Conservation (phyloP, 768 basidiomycete species). For the Phylloporus sp. region DNA sequence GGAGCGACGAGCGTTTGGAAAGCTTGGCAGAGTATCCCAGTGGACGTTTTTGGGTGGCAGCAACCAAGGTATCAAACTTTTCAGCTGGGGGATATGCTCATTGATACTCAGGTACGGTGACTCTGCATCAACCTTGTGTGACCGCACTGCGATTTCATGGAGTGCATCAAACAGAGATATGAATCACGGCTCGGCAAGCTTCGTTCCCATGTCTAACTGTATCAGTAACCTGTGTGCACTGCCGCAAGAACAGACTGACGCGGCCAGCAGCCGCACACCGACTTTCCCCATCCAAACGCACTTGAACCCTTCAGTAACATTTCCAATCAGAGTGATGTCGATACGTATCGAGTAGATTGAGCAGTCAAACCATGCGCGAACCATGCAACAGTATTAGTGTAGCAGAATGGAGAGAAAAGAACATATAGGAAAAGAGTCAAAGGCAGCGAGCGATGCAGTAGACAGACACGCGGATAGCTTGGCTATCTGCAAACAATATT, state of each 20-base stretch:
- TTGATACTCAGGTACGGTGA: too few relatives aligned
- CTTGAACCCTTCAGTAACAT: slow-evolving; percentile 6
- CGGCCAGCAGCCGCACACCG: background rate
- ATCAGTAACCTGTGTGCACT: too few relatives aligned
- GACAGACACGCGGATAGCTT: slow-evolving; percentile 6
- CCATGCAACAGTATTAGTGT: slow-evolving; percentile 22
- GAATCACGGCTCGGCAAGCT: too few relatives aligned
- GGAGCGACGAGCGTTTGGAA: background rate
- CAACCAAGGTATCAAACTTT: background rate
- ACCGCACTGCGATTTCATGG: background rate
- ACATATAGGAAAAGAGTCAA: background rate
- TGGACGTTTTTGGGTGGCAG: background rate
- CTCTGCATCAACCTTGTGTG: background rate
- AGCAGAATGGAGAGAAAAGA: slow-evolving; percentile 3
- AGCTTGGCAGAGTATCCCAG: background rate
- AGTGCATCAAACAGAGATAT: background rate
- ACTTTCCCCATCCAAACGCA: background rate
- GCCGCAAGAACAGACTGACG: background rate
- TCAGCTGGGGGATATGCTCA: too few relatives aligned
- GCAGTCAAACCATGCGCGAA: slow-evolving; percentile 19
- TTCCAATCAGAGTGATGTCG: slow-evolving; percentile 16
- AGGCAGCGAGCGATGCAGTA: background rate
- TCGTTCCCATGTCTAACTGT: too few relatives aligned
- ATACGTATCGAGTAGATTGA: slow-evolving; percentile 25
- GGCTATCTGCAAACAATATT: slow-evolving; percentile 8